phyloP scores from a whole-genome alignment of 83 land plant species.

The Diphasiastrum complanatum region DNA sequence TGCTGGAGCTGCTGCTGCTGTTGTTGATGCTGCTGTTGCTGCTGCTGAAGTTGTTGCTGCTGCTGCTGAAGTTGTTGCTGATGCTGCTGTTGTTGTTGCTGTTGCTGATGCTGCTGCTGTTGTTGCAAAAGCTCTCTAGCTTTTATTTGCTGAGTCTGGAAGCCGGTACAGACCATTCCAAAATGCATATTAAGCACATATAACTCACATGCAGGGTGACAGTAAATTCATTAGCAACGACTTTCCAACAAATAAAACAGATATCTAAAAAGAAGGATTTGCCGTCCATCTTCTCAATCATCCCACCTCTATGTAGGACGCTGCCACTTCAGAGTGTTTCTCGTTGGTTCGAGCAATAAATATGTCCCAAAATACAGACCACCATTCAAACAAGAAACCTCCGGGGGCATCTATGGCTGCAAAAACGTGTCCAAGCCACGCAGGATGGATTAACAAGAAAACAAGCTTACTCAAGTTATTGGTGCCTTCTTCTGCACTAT shows the following conservation, averaged over 20 bases:
- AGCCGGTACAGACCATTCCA: not conserved
- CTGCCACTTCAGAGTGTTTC: slow-evolving; percentile 87
- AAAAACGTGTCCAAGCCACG: slow-evolving; percentile 13
- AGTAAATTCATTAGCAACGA: not conserved
- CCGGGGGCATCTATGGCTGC: slow-evolving; percentile 91
- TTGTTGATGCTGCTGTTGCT: slow-evolving; percentile 34
- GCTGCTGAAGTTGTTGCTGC: slow-evolving; percentile 50
- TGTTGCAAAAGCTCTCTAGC: slow-evolving; percentile 65
- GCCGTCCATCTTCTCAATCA: not conserved
- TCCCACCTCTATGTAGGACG: slow-evolving; percentile 78
- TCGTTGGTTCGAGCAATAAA: slow-evolving; percentile 89
- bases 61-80: slow-evolving; percentile 56
- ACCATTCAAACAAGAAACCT: slow-evolving; percentile 91
- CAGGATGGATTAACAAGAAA: no score
- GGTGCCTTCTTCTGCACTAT: slow-evolving; percentile 1
- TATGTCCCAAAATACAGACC: slow-evolving; percentile 95
- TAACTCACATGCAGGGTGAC: no score
- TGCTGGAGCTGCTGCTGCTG: slow-evolving; percentile 56
- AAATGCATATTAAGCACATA: not conserved
- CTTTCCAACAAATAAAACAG: no score
- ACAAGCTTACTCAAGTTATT: no score
- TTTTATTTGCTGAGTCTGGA: slow-evolving; percentile 68
- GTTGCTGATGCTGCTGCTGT: slow-evolving; percentile 66
- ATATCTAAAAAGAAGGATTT: no score
- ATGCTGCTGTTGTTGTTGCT: slow-evolving; percentile 49